phyloP scores from a whole-genome alignment of 768 basidiomycete genomes.

The Boletus reticulatus region DNA sequence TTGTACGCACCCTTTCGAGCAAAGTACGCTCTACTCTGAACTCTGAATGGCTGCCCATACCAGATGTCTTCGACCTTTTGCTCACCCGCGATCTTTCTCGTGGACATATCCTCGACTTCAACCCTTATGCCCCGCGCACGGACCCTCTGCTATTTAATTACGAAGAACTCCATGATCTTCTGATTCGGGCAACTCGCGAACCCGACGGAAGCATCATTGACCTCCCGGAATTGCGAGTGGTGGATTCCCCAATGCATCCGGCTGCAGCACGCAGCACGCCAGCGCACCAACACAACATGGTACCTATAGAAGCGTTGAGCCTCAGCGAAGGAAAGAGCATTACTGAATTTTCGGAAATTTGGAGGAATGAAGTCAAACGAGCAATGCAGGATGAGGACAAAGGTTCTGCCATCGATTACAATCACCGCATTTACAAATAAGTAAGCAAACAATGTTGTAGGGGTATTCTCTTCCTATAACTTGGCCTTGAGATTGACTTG shows the following conservation, averaged over 20 bases:
- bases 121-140: conserved; percentile 83
- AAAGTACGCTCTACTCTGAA: background rate
- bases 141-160: conserved; percentile 87
- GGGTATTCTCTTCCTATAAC: conserved; percentile 16
- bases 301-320: conserved; percentile 84
- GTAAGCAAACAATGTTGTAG: background rate
- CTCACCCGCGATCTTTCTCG: conserved; percentile 76
- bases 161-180: conserved; percentile 58
- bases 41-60: background rate
- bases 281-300: conserved; percentile 81
- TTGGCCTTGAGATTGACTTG: conserved; percentile 17
- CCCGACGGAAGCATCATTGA: background rate
- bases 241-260: conserved; percentile 76
- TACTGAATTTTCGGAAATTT: conserved; percentile 67
- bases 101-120: conserved; percentile 88
- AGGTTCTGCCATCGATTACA: background rate
- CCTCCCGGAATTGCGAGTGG: conserved; percentile 54
- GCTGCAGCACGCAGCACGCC: conserved; percentile 67
- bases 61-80: conserved; percentile 81
- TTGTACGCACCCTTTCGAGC: conserved; percentile 49
- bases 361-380: conserved; percentile 53
- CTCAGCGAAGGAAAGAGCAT: conserved; percentile 73
- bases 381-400: conserved; percentile 21
- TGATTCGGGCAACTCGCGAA: conserved; percentile 11
- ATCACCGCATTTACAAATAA: background rate